Conservation (phyloP, 1,284 basidiomycete genomes). For the Laetiporus sulphureus region DNA sequence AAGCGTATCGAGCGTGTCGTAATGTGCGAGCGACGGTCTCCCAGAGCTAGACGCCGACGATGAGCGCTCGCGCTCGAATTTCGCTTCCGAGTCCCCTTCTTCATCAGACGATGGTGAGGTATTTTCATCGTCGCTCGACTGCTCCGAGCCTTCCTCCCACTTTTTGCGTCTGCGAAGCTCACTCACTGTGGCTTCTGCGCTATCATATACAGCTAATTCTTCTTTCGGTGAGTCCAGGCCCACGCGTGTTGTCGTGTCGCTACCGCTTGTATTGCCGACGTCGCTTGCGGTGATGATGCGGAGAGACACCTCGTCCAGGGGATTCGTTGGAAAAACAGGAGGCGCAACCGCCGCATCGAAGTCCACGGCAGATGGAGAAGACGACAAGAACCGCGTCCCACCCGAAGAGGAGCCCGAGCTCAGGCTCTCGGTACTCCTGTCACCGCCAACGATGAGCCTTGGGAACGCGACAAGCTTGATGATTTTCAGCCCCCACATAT, state of each 20-base stretch:
- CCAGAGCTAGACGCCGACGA: constrained; percentile 1
- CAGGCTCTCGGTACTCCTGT: too few species aligned
- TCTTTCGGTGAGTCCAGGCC: constrained; percentile 22
- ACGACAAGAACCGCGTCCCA: not conserved
- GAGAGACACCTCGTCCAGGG: too few species aligned
- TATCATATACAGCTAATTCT: too few species aligned
- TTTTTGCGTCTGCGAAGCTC: too few species aligned
- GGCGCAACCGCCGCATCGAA: not conserved
- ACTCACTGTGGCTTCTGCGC: too few species aligned
- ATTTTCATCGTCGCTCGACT: not conserved
- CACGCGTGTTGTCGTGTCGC: constrained; percentile 22
- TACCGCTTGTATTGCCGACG: constrained; percentile 16
- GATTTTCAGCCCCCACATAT: constrained; percentile 68
- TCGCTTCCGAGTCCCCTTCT: too few species aligned
- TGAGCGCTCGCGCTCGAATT: not conserved
- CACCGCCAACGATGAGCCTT: constrained; percentile 45
- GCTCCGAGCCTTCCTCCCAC: too few species aligned
- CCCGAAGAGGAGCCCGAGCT: constrained; percentile 4
- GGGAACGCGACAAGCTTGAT: constrained; percentile 70
- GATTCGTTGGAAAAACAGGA: constrained; percentile 1
- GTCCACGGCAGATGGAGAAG: not conserved
- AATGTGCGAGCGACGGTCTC: constrained; percentile 10
- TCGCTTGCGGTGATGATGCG: constrained; percentile 14
- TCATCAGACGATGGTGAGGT: too few species aligned
- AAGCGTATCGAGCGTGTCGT: constrained; percentile 11